Evolutionary conservation across 2,329 filamentous ascomycete species (phyloP).

Genomic region (Aspergillus cejpii): DNA sequence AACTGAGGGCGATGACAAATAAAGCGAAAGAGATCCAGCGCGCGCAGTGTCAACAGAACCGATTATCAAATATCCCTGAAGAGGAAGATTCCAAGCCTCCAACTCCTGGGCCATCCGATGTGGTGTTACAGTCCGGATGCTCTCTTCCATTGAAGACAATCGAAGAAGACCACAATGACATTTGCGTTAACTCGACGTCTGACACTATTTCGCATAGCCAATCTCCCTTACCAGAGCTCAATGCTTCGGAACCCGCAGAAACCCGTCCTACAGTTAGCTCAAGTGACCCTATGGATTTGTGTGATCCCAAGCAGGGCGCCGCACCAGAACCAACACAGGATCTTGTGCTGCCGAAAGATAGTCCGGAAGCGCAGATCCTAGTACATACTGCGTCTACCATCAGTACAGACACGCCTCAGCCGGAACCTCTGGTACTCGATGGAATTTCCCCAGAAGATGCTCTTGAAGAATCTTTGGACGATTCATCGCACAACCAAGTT

Average conservation of each 20-base stretch:
- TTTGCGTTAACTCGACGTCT: constrained; percentile 1
- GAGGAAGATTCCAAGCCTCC: background rate
- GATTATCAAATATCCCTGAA: constrained; percentile 1
- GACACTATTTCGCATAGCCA: background rate
- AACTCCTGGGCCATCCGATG: background rate
- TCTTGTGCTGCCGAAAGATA: background rate
- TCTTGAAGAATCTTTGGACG: background rate
- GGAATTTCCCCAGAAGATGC: background rate
- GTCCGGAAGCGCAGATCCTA: background rate
- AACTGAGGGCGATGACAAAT: constrained; percentile 13
- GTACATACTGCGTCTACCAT: background rate
- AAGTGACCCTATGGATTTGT: background rate
- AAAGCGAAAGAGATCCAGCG: background rate
- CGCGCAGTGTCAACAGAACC: background rate
- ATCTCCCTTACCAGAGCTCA: background rate
- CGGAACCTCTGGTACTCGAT: background rate
- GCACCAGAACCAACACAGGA: background rate
- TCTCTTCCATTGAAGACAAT: constrained; percentile 20
- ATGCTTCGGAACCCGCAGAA: background rate
- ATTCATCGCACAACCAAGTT: background rate
- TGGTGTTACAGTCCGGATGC: constrained; percentile 8
- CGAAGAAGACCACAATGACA: constrained; percentile 14
- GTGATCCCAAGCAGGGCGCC: background rate
- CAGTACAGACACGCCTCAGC: background rate
- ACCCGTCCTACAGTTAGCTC: background rate